Conservation (phyloP, 208 protist species). For the Leishmania arabica region DNA sequence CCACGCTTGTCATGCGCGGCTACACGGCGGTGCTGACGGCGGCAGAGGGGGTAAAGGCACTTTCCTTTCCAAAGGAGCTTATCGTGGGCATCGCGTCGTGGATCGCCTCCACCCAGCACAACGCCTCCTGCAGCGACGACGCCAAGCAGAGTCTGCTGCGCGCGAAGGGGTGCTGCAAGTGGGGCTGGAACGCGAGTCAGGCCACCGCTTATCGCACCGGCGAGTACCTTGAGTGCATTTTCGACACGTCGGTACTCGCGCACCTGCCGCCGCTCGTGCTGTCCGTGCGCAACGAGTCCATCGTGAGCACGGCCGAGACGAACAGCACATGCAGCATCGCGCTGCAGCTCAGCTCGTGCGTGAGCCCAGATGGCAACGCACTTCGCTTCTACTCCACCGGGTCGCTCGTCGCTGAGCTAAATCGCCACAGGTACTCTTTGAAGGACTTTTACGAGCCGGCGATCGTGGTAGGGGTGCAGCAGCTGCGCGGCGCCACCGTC, state of each 20-base stretch:
- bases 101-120: constrained; percentile 15
- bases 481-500: constrained; percentile 46
- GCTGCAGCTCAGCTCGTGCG: constrained; percentile 36
- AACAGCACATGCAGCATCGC: constrained; percentile 30
- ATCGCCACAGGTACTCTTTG: neutral
- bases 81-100: constrained; percentile 49
- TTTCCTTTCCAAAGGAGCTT: constrained; percentile 61
- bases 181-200: constrained; percentile 11
- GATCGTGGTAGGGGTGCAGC: constrained; percentile 50
- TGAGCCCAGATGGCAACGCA: neutral
- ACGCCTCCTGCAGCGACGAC: neutral
- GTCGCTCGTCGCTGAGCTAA: constrained; percentile 22
- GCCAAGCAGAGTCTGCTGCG: constrained; percentile 7
- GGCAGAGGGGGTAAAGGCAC: constrained; percentile 20
- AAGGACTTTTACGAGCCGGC: constrained; percentile 26
- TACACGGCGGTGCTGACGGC: constrained; percentile 39
- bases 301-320: constrained; percentile 18
- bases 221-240: constrained; percentile 25
- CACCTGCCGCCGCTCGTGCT: constrained; percentile 43
- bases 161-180: constrained; percentile 14
- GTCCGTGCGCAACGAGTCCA: constrained; percentile 33
- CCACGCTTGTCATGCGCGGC: constrained; percentile 20
- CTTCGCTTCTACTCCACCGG: constrained; percentile 58
- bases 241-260: neutral
- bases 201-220: constrained; percentile 40